Evolutionary conservation across 331 rosid species (phyloP).

Genomic region (Quercus lobata): DNA sequence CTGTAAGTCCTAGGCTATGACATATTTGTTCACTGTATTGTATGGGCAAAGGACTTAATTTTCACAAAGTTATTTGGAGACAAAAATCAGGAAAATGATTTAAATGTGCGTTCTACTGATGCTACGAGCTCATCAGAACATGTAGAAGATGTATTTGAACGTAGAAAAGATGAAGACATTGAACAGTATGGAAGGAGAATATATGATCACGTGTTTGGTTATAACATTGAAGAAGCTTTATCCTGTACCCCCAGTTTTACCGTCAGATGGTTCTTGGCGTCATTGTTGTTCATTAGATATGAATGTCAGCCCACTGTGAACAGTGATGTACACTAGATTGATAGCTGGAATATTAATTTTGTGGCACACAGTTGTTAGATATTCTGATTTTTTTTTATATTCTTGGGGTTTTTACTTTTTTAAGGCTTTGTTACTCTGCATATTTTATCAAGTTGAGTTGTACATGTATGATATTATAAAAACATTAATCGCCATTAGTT

Average conservation of each 20-base stretch:
- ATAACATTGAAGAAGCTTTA: constrained; percentile 84
- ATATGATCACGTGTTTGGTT: constrained; percentile 96
- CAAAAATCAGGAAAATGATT: too few relatives aligned
- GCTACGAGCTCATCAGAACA: constrained; percentile 51
- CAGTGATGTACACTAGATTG: not conserved
- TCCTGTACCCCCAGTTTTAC: constrained; percentile 9
- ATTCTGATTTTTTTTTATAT: not conserved
- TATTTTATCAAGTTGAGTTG: not conserved
- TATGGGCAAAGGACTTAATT: too few relatives aligned
- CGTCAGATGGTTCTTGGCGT: not conserved
- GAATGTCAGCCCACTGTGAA: not conserved
- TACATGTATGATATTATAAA: not conserved
- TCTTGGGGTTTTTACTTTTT: not conserved
- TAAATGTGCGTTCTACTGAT: too few relatives aligned
- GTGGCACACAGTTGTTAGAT: not conserved
- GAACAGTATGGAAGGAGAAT: constrained; percentile 87
- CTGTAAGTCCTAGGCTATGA: too few relatives aligned
- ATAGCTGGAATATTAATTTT: not conserved
- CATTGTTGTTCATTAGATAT: not conserved
- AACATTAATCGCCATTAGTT: too few relatives aligned
- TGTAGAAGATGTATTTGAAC: constrained; percentile 74
- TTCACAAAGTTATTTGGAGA: too few relatives aligned
- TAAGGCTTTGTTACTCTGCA: not conserved
- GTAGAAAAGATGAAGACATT: constrained; percentile 68
- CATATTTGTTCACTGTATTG: too few relatives aligned